Base-by-base conservation (phyloP, 2,329 filamentous ascomycete genomes). In the Alternaria angustiovoidea region DNA sequence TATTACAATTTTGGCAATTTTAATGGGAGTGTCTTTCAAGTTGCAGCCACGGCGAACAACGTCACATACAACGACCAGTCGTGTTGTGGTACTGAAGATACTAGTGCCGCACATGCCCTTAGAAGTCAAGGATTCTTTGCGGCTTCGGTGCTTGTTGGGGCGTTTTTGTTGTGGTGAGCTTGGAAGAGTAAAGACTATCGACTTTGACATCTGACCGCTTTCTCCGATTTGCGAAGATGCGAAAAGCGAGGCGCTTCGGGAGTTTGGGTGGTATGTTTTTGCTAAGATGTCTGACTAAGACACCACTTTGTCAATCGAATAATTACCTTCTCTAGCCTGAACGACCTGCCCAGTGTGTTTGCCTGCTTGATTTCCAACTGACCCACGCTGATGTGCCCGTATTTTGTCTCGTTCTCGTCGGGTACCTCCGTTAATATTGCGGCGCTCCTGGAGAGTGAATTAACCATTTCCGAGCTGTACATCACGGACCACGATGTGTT, bases 31-130 rank as follows among this genome's bases (percentile, higher is more conserved):
- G 76, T 78, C 20, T 78, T 78, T 54, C 47, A 74, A 51, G 76
- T 78, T 24, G 75, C 75, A 4, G 75, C 76, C 8, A 61, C 36
- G 1, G 85, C 87, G 69, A 94, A 94, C 18, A 63, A 63, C 28
- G 72, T 75, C 1, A 49, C 61, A 4, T 76, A 71, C 28, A 58
- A 71, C 12, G 59, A 61, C 7, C 44, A 55, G 1, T 60, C 62
- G 4, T 75, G 71, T 51, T 76, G 74, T 48, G 71, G 72, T 20
- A 49, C 55, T 30, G n/a, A 41, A 1, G 7, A n/a, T 41, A 20
- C 38, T 28, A 59, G 43, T 32, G 26, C 18, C 11, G 56, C 51
- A 3, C 46, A 36, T 26, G 7, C 11, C 7, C 8, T 49, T 12
- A 24, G 7, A 3, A 36, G 30, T 2, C 32, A n/a, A 49, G 20